Evolutionary conservation across 768 basidiomycete genomes (phyloP).

Genomic region (Agrocybe chaxingu): DNA sequence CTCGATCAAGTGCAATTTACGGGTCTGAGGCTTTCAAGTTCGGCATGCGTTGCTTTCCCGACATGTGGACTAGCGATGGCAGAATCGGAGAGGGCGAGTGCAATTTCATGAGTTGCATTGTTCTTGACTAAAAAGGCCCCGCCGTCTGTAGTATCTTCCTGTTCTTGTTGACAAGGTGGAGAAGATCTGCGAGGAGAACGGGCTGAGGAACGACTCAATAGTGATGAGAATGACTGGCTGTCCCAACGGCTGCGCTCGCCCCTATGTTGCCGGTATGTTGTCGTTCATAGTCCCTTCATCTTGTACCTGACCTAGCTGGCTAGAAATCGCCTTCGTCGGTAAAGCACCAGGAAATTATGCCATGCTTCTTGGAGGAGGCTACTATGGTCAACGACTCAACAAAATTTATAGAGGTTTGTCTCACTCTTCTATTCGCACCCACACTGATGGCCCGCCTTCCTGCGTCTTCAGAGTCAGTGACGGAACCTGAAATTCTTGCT

Average conservation of each 20-base stretch:
- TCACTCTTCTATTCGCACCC: background rate
- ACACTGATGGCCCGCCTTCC: background rate
- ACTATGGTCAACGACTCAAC: slow-evolving; percentile 90
- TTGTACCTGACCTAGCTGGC: slow-evolving; percentile 1
- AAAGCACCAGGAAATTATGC: slow-evolving; percentile 91
- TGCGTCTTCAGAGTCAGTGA: slow-evolving; percentile 64
- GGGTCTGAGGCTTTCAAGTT: slow-evolving; percentile 81
- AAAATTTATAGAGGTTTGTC: slow-evolving; percentile 85
- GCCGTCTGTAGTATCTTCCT: slow-evolving; percentile 70
- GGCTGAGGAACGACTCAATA: slow-evolving; percentile 90
- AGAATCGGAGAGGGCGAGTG: slow-evolving; percentile 51
- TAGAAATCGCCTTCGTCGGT: slow-evolving; percentile 94
- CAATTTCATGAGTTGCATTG: background rate
- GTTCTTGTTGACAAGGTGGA: slow-evolving; percentile 93
- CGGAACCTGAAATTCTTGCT: slow-evolving; percentile 87
- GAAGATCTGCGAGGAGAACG: slow-evolving; percentile 90
- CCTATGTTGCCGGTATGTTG: slow-evolving; percentile 78
- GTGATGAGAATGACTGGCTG: slow-evolving; percentile 99
- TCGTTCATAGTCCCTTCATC: background rate
- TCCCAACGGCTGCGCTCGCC: slow-evolving; percentile 90
- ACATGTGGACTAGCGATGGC: slow-evolving; percentile 71
- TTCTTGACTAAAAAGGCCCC: background rate
- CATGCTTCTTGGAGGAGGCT: slow-evolving; percentile 96
- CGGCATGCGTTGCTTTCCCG: slow-evolving; percentile 97
- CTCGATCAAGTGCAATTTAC: slow-evolving; percentile 82